Evolutionary conservation across 768 basidiomycete genomes (phyloP).

Genomic region (Phaffia australis): DNA sequence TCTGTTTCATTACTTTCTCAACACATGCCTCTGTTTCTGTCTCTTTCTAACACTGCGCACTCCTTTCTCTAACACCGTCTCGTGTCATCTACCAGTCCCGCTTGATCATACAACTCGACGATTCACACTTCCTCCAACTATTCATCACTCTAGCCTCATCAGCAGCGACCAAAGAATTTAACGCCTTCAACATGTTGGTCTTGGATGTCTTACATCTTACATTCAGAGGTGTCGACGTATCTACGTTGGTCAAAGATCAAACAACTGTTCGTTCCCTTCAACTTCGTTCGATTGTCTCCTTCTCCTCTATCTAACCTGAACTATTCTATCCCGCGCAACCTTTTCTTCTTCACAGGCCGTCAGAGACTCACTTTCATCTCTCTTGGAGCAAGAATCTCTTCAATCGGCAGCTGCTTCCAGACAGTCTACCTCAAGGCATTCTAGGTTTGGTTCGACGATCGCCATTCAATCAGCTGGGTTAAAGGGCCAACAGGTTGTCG

Average conservation of each 20-base stretch:
- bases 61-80: neutral
- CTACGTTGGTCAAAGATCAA: conserved; percentile 40
- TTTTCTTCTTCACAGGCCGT: conserved; percentile 45
- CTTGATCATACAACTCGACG: conserved; percentile 58
- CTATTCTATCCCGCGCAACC: neutral
- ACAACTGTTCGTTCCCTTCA: conserved; percentile 30
- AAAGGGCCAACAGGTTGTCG: conserved; percentile 44
- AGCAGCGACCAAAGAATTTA: conserved; percentile 65
- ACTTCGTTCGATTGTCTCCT: neutral
- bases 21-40: neutral
- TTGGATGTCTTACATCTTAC: conserved; percentile 89
- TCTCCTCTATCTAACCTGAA: conserved; percentile 15
- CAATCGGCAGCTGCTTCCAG: conserved; percentile 50
- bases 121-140: conserved; percentile 62
- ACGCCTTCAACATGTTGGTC: conserved; percentile 74
- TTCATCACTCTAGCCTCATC: conserved; percentile 79
- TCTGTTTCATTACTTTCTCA: neutral
- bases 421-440: conserved; percentile 65
- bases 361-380: conserved; percentile 50
- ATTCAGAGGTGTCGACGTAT: conserved; percentile 66
- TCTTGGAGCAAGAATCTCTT: conserved; percentile 66
- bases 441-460: conserved; percentile 92
- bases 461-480: conserved; percentile 49
- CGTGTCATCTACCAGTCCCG: conserved; percentile 42
- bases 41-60: neutral